These are phyloP conservation scores for Calonectria fujianensis DNA, from an alignment of 2,329 filamentous ascomycete genomes.

Conservation along the genomic window DNA sequence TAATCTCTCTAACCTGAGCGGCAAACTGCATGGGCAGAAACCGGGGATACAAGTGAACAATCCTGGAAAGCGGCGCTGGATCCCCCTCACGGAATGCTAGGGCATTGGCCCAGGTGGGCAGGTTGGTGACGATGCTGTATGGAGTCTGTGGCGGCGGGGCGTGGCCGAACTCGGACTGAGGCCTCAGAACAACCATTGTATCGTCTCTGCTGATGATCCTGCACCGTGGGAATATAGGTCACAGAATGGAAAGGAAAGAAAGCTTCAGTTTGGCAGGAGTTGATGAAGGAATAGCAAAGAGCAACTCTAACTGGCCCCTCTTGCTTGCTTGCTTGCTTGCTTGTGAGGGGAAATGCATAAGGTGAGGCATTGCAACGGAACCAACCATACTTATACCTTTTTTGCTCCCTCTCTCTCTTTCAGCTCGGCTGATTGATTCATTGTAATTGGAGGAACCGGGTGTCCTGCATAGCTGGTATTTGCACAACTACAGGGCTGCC, in stretches of 20 bases:
- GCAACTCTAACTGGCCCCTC: neutral
- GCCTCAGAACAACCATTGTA: slow-evolving; percentile 61
- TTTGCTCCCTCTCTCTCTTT: neutral
- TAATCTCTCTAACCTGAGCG: slow-evolving; percentile 55
- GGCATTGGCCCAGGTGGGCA: slow-evolving; percentile 65
- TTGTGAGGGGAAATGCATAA: neutral
- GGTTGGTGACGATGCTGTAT: slow-evolving; percentile 68
- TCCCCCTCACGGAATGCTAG: slow-evolving; percentile 65
- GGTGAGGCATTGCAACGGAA: neutral
- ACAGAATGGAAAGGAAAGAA: neutral
- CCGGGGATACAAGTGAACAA: slow-evolving; percentile 69
- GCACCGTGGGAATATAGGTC: neutral
- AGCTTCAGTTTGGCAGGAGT: neutral
- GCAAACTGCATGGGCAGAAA: slow-evolving; percentile 64
- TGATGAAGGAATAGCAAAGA: neutral
- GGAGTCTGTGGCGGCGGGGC: slow-evolving; percentile 68
- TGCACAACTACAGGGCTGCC: neutral
- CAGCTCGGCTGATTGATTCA: slow-evolving; percentile 3
- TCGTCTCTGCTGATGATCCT: neutral
- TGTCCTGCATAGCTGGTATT: neutral
- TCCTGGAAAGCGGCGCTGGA: slow-evolving; percentile 54
- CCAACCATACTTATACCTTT: slow-evolving; percentile 1
- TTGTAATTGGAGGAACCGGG: no score
- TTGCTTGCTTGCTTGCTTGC: neutral
- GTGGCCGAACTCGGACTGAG: slow-evolving; percentile 64